Evolutionary conservation across 768 basidiomycete genomes (phyloP), one percentile per base, ranked within the genome.

Genomic region (Tricholoma matsutake): DNA sequence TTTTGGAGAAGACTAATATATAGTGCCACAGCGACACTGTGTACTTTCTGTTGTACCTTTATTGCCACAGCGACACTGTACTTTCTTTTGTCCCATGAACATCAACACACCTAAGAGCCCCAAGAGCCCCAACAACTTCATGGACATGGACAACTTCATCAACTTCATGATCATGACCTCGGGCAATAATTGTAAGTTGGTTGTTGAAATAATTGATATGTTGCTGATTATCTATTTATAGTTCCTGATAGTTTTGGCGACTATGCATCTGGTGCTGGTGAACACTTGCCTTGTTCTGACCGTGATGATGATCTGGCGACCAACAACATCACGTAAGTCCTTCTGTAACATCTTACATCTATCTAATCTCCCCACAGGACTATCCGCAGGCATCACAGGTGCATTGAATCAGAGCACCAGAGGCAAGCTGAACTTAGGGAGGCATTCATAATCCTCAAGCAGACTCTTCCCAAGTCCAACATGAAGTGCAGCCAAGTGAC

Each of bases 401-500:
- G 92, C 76, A 94, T 94, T 79, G 92, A 94, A 81, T 93, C 92
- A 22, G 92, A 94, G 80, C 91, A 96, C 80, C 82, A 92, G 66
- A 84, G 94, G 66, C 86, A 94, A 39, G 93, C 95, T 68, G 94
- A 96, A 76, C 90, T 96, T 71, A 82, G 94, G 59, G 94, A 96
- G 59, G 94, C 92, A 61, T 96, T 96, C 76, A 85, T 88, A 67
- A 85, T 89, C 60, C 87, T 96, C 78, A 94, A 93, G 84, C 90
- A 93, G 68, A 89, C 88, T 59, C 87, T 96, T 67, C 94, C 94
- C 29, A 81, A 88, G 61, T 91, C 89, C 53, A 94, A 93, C 79
- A 92, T 94, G 82, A 92, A 94, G 81, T 87, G 91, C 9, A 92
- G 89, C 83, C 96, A 96, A 78, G 91, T 94, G 57, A 91, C 88